Base-by-base conservation (phyloP, 1,284 basidiomycete genomes). In the Fomitopsis pinicola region DNA sequence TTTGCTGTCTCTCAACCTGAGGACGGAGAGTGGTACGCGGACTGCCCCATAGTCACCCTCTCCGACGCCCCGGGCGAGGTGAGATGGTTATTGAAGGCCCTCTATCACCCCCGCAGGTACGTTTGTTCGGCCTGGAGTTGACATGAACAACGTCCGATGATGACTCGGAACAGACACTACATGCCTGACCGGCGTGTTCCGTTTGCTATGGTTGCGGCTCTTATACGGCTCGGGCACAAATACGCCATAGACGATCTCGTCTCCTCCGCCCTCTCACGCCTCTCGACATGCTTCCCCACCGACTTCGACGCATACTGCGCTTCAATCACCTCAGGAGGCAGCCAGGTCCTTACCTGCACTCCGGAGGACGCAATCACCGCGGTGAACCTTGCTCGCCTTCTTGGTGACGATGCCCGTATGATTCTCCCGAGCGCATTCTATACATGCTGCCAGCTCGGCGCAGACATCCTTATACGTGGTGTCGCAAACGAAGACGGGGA, bases 221-320 rank as follows among this genome's bases (percentile, higher is more conserved):
- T 64, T 44, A 55, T 64, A 2, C 57, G 57, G 9, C 48, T 66
- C 57, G 57, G 59, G 17, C 59, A 64, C 55, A 66, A 63, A 42
- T 66, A 66, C 52, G 54, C 28, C 33, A 36, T 66, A 12, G 54
- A 48, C n/a, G 60, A 58, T 26, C 38, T 63, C 44, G 42, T 60
- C 33, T 50, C 59, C 3, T 55, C 61, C 8, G 63, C 59, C 12
- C 50, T 64, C 12, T 19, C 57, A 14, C 62, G 63, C 2, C 59
- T 66, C 2, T 55, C 55, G 46, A 53, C 57, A 9, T 59, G 55
- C 54, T 63, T 63, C 42, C 42, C 33, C 55, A 56, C 63, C 19
- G 60, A 57, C 61, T 63, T 57, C 36, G 36, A 42, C 28, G 30
- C 19, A 17, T 59, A 48, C 33, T 28, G 28, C 44, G 17, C 44